Base-by-base conservation (phyloP, 2,329 filamentous ascomycete species). In the Arthrobotrys conoides region DNA sequence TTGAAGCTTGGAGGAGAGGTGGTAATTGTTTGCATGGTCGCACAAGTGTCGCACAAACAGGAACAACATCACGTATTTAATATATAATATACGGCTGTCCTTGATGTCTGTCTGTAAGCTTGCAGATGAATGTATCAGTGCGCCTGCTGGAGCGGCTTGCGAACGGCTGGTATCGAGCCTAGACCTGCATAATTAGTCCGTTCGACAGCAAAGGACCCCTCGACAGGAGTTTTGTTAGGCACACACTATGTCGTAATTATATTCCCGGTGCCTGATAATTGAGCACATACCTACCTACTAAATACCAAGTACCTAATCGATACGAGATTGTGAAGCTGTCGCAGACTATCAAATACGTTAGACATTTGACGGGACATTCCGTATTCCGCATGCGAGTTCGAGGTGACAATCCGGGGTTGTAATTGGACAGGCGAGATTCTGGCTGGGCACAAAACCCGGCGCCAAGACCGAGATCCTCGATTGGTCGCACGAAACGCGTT, bases 401-500 rank as follows among this genome's bases (percentile, higher is more conserved):
- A 20, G n/a, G 2, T 51, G 48, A 14, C 20, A 55, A 33, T 33
- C 51, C 27, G 51, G 51, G 51, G 51, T 55, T 30, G 5, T 24
- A 14, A 51, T 51, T 51, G 48, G 48, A 8, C 20, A 16, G 18
- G 24, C 14, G 38, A 14, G 6, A 14, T 12, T 4, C 8, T 2
- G 27, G 36, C 36, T 36, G 33, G n/a, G 53, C 53, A 38, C 51
- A 20, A n/a, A 44, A 9, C 20, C 4, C 5, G 64, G 64, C 53
- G 24, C 24, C 36, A 46, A 36, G 22, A 16, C 30, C 41, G 30
- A 44, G 44, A 27, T 44, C 24, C 64, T 72, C 57, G 70, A 66
- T 67, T 61, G 49, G 70, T 51, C 70, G 63, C 70, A 46, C 70
- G 27, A 71, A 71, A 77, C 73, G 73, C 73, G 73, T 41, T 41